Conservation (phyloP, 257 asterid genomes). For the Scutellaria galericulata region DNA sequence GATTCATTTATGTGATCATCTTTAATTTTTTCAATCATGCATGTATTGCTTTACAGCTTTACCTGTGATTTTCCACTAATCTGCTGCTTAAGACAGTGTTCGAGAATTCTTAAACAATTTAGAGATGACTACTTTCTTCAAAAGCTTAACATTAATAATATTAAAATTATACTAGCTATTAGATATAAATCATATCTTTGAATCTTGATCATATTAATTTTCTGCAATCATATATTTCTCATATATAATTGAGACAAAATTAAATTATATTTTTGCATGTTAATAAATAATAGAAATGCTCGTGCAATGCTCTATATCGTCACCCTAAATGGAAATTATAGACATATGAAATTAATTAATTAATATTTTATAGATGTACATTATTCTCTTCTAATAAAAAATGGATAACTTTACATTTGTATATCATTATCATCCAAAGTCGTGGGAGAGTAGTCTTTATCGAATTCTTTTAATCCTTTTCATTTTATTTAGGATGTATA, state of each 20-base stretch:
- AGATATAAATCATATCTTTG: no score
- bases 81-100: slow-evolving; percentile 3
- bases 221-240: background rate
- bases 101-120: background rate
- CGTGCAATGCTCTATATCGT: no score
- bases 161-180: no score
- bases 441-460: slow-evolving; percentile 23
- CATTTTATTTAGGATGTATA: slow-evolving; percentile 12
- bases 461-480: slow-evolving; percentile 31
- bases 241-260: background rate
- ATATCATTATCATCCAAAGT: background rate
- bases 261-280: no score
- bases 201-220: no score
- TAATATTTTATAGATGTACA: background rate
- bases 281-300: no score
- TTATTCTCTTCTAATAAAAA: background rate
- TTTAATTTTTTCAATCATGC: slow-evolving; percentile 25
- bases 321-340: no score
- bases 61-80: slow-evolving; percentile 37
- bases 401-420: background rate
- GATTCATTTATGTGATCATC: slow-evolving; percentile 36
- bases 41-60: slow-evolving; percentile 35
- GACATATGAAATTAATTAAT: no score
- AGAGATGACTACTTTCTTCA: no score
- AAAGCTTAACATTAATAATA: no score